phyloP scores from a whole-genome alignment of 2,329 filamentous ascomycete genomes.

The Karstenula rhodostoma region DNA sequence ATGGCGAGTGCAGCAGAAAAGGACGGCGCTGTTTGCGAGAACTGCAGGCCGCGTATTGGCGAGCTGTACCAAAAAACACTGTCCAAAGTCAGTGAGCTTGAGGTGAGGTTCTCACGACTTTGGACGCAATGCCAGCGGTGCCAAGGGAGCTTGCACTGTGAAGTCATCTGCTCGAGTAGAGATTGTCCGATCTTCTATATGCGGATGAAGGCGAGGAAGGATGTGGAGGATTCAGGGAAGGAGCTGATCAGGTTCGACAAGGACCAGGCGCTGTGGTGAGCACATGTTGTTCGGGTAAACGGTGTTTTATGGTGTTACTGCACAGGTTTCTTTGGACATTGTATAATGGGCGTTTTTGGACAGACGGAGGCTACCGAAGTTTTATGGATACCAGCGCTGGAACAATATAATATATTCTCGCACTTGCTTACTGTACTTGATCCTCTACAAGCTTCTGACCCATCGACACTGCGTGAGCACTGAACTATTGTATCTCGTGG shows the following conservation, averaged over 20 bases:
- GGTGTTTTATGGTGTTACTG: not conserved
- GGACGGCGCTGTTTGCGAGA: slow-evolving; percentile 84
- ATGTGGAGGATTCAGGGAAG: slow-evolving; percentile 92
- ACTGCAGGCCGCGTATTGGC: slow-evolving; percentile 84
- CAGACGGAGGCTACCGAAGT: not conserved
- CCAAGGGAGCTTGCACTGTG: slow-evolving; percentile 96
- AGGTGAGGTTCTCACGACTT: slow-evolving; percentile 88
- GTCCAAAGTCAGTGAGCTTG: slow-evolving; percentile 86
- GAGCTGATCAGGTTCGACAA: slow-evolving; percentile 90
- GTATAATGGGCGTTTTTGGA: not conserved
- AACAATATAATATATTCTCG: not conserved
- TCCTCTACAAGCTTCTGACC: too few relatives aligned
- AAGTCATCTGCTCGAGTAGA: slow-evolving; percentile 95
- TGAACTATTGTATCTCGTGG: too few relatives aligned
- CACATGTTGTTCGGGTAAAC: not conserved
- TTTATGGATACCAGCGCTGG: slow-evolving; percentile 10
- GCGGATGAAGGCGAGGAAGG: slow-evolving; percentile 99
- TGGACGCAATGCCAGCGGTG: slow-evolving; percentile 99
- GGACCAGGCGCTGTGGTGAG: slow-evolving; percentile 75
- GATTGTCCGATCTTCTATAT: slow-evolving; percentile 99
- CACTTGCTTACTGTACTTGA: not conserved
- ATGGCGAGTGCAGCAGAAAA: slow-evolving; percentile 80
- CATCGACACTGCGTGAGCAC: too few relatives aligned
- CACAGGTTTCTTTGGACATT: slow-evolving; percentile 3
- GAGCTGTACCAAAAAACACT: slow-evolving; percentile 95